Percentiles rank a stretch among this genome's conserved stretches.
phyloP scores from a whole-genome alignment of 2,329 filamentous ascomycete species.

The Rachicladosporium sp. region DNA sequence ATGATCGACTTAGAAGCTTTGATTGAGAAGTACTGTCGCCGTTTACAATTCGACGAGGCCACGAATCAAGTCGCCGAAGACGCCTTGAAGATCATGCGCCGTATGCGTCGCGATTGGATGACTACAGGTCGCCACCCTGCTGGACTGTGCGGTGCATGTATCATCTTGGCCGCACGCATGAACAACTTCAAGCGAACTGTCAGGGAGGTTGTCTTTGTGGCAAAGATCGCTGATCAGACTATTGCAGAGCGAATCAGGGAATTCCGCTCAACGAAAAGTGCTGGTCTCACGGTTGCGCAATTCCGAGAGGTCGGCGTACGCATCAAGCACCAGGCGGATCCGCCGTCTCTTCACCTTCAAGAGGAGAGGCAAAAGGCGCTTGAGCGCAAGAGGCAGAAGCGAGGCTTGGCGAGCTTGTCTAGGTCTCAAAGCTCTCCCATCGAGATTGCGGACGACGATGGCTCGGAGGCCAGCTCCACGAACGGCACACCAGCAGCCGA shows the following conservation, averaged over 20 bases:
- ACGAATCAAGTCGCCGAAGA: slow-evolving; percentile 79
- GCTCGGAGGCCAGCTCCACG: slow-evolving; percentile 6
- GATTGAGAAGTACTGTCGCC: slow-evolving; percentile 79
- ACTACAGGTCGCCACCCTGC: slow-evolving; percentile 85
- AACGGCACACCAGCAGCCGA: slow-evolving; percentile 4
- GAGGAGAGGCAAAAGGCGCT: slow-evolving; percentile 34
- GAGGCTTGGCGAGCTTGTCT: slow-evolving; percentile 1
- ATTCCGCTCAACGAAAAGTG: slow-evolving; percentile 77
- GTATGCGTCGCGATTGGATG: slow-evolving; percentile 98
- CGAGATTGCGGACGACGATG: slow-evolving; percentile 8
- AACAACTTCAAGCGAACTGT: slow-evolving; percentile 93
- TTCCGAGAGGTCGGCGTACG: slow-evolving; percentile 58
- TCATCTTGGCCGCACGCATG: slow-evolving; percentile 92
- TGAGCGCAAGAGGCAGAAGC: slow-evolving; percentile 19
- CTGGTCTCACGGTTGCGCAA: slow-evolving; percentile 74
- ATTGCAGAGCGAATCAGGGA: slow-evolving; percentile 85
- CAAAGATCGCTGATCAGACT: slow-evolving; percentile 89
- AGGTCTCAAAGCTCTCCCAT: background rate
- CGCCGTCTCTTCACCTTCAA: slow-evolving; percentile 67
- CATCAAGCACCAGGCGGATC: slow-evolving; percentile 63
- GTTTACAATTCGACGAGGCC: slow-evolving; percentile 76
- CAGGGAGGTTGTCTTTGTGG: slow-evolving; percentile 92
- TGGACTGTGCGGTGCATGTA: slow-evolving; percentile 83
- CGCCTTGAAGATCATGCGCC: slow-evolving; percentile 72
- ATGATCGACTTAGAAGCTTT: slow-evolving; percentile 73